Conservation (phyloP, 352 stramenopile species). For the Phytopythium chamaehyphon region DNA sequence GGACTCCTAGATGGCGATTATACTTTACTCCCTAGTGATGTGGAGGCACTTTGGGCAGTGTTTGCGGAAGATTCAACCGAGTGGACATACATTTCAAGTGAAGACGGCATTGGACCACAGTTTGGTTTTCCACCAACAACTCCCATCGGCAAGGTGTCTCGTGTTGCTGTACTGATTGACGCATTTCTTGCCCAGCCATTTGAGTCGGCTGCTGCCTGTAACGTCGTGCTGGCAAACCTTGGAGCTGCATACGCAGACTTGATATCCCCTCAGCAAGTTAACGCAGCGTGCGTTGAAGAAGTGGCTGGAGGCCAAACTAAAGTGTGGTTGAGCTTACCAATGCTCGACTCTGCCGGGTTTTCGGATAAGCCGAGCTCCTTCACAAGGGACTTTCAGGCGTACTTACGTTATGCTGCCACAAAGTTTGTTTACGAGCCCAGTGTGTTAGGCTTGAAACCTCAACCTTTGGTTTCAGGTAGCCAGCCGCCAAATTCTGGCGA, state of each 20-base stretch:
- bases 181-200: conserved; percentile 52
- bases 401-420: conserved; percentile 44
- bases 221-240: conserved; percentile 17
- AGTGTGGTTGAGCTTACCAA: conserved; percentile 33
- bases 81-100: conserved; percentile 1
- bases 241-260: conserved; percentile 20
- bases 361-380: conserved; percentile 16
- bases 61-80: conserved; percentile 20
- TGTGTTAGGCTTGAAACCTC: conserved; percentile 17
- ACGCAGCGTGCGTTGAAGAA: conserved; percentile 17
- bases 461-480: conserved; percentile 2
- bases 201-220: conserved; percentile 15
- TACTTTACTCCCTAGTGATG: conserved; percentile 13
- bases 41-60: conserved; percentile 13
- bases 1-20: conserved; percentile 20
- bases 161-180: conserved; percentile 39
- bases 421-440: conserved; percentile 51
- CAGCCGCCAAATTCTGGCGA: not conserved
- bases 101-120: not conserved
- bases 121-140: conserved; percentile 12
- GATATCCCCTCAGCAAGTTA: conserved; percentile 11
- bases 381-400: conserved; percentile 40
- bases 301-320: not conserved
- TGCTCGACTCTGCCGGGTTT: conserved; percentile 23
- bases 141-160: conserved; percentile 11